Evolutionary conservation across 768 basidiomycete genomes (phyloP).

Genomic region (Mycena chlorophos): DNA sequence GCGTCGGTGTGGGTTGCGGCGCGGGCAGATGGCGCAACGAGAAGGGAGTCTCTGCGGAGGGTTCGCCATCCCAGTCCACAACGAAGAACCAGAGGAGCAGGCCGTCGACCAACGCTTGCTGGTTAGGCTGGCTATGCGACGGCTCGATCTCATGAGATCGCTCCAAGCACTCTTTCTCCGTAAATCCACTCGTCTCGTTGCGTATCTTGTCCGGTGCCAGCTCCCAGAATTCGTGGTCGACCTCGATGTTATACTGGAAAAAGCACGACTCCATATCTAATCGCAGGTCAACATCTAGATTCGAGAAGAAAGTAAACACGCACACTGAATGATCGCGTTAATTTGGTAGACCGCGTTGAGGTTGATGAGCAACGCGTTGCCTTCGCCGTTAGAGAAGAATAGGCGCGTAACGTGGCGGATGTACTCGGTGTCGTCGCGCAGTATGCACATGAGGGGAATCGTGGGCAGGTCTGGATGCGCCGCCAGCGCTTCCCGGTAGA

Average conservation of each 20-base stretch:
- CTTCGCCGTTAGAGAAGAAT: slow-evolving; percentile 13
- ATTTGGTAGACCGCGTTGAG: slow-evolving; percentile 39
- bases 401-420: slow-evolving; percentile 25
- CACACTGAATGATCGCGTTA: slow-evolving; percentile 43
- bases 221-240: slow-evolving; percentile 34
- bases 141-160: no score
- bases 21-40: slow-evolving; percentile 10
- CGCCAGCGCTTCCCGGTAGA: slow-evolving; percentile 30
- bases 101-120: not conserved
- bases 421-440: slow-evolving; percentile 32
- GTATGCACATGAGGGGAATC: slow-evolving; percentile 37
- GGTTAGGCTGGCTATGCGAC: no score
- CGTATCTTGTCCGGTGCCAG: not conserved
- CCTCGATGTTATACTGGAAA: slow-evolving; percentile 40
- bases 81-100: not conserved
- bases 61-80: not conserved
- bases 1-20: not conserved
- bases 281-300: not conserved
- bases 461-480: slow-evolving; percentile 26
- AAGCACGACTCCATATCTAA: slow-evolving; percentile 51
- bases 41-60: slow-evolving; percentile 6
- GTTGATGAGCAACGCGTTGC: slow-evolving; percentile 34
- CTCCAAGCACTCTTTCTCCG: no score
- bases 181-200: no score
- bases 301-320: slow-evolving; percentile 1